Conservation (phyloP, 345 rosid genomes). For the Eucalyptus fibrosa region DNA sequence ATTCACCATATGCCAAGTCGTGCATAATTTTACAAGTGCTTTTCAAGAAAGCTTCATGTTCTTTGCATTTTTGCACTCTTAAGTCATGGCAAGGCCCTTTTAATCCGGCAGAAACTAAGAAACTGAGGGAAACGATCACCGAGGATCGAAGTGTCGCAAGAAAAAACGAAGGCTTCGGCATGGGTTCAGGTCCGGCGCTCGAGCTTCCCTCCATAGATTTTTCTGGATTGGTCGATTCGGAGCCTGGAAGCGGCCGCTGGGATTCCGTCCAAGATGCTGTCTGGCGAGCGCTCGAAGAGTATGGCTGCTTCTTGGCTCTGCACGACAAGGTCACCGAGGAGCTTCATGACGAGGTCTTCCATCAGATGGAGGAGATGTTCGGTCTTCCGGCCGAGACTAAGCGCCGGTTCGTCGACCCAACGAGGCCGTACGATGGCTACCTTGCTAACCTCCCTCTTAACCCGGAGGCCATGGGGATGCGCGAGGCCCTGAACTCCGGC, state of each 20-base stretch:
- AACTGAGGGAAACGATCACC: background rate
- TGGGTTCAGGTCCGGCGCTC: background rate
- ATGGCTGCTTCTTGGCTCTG: background rate
- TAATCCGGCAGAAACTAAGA: background rate
- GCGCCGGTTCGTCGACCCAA: background rate
- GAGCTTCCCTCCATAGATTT: background rate
- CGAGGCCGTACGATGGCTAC: background rate
- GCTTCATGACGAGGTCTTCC: background rate
- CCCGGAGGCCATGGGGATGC: background rate
- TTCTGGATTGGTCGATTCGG: background rate
- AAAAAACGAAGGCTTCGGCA: background rate
- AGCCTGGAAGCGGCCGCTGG: background rate
- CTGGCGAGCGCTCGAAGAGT: background rate
- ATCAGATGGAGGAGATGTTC: background rate
- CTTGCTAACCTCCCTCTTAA: background rate
- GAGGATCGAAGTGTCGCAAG: background rate
- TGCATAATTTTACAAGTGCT: background rate
- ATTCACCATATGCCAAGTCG: background rate
- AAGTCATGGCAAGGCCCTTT: background rate
- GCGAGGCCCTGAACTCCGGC: background rate
- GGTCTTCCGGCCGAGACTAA: background rate
- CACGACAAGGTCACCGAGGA: background rate
- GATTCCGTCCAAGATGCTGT: background rate
- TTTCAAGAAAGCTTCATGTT: background rate
- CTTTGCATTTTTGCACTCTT: background rate